These are phyloP conservation scores for Emmonsiellopsis sp. DNA, from an alignment of 2,329 filamentous ascomycete species.

Conservation along the genomic window DNA sequence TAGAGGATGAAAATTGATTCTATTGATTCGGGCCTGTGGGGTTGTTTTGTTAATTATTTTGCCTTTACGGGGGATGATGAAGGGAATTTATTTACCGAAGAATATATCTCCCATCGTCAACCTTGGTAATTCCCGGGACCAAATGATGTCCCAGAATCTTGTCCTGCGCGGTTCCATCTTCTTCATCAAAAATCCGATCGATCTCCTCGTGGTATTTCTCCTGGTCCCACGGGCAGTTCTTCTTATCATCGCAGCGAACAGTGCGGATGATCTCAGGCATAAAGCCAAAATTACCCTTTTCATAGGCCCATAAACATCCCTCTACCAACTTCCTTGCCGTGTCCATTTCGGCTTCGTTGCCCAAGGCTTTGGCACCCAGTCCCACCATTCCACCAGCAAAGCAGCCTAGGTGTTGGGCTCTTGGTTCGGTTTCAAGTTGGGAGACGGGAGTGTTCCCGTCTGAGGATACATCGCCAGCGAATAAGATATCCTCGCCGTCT, in stretches of 20 bases:
- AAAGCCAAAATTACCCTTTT: slow-evolving; percentile 39
- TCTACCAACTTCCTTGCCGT: slow-evolving; percentile 42
- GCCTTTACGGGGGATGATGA: not conserved
- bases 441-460: slow-evolving; percentile 16
- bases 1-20: slow-evolving; percentile 86
- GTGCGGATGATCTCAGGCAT: slow-evolving; percentile 44
- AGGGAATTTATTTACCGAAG: not conserved
- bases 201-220: not conserved
- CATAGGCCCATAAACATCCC: slow-evolving; percentile 48
- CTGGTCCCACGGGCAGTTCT: slow-evolving; percentile 1
- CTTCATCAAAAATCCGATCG: not conserved
- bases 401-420: slow-evolving; percentile 43
- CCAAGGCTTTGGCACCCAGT: slow-evolving; percentile 42
- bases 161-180: not conserved
- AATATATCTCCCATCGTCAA: not conserved
- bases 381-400: slow-evolving; percentile 49
- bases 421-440: slow-evolving; percentile 24
- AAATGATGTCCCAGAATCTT: slow-evolving; percentile 11
- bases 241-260: slow-evolving; percentile 27
- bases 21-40: slow-evolving; percentile 55
- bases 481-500: slow-evolving; percentile 58
- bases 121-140: slow-evolving; percentile 41
- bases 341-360: slow-evolving; percentile 37
- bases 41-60: not conserved
- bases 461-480: slow-evolving; percentile 53